A percentile compares a stretch with the other conserved stretches of the same genome.
Evolutionary conservation across 1,284 basidiomycete genomes (phyloP).

Genomic region (Lignosus rhinocerotis): DNA sequence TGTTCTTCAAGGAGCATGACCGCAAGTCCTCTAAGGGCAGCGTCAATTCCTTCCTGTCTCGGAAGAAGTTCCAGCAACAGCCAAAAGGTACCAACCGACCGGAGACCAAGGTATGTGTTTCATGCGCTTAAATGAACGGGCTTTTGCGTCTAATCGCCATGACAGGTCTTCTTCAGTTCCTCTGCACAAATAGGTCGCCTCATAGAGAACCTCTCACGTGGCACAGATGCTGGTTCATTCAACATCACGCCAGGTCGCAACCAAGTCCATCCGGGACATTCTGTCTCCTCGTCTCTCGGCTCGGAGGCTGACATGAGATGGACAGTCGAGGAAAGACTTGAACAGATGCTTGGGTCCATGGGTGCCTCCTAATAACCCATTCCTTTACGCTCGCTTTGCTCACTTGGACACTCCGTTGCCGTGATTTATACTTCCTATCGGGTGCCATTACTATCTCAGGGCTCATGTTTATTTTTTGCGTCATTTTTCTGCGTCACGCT

Average conservation of each 20-base stretch:
- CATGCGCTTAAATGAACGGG: background rate
- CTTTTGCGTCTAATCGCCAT: conserved; percentile 14
- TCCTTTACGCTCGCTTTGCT: conserved; percentile 14
- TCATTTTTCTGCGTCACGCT: background rate
- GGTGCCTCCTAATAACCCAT: conserved; percentile 26
- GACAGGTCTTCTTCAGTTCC: conserved; percentile 77
- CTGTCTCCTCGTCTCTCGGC: conserved; percentile 57
- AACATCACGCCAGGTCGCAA: conserved; percentile 52
- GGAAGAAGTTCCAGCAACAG: conserved; percentile 47
- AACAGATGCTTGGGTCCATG: conserved; percentile 69
- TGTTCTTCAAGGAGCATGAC: conserved; percentile 73
- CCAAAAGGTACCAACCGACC: conserved; percentile 54
- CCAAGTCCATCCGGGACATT: conserved; percentile 45
- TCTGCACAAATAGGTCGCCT: conserved; percentile 76
- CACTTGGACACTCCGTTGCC: conserved; percentile 12
- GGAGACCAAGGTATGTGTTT: conserved; percentile 70
- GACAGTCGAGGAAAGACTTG: conserved; percentile 74
- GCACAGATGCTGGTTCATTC: conserved; percentile 78
- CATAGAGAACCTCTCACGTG: conserved; percentile 77
- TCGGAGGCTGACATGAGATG: conserved; percentile 63
- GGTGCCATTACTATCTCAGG: conserved; percentile 8
- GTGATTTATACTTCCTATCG: conserved; percentile 19
- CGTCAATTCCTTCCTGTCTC: conserved; percentile 57
- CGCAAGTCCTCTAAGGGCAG: conserved; percentile 68
- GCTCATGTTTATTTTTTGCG: conserved; percentile 9